phyloP scores from a whole-genome alignment of 208 protist species.

The Trypanosoma brucei region DNA sequence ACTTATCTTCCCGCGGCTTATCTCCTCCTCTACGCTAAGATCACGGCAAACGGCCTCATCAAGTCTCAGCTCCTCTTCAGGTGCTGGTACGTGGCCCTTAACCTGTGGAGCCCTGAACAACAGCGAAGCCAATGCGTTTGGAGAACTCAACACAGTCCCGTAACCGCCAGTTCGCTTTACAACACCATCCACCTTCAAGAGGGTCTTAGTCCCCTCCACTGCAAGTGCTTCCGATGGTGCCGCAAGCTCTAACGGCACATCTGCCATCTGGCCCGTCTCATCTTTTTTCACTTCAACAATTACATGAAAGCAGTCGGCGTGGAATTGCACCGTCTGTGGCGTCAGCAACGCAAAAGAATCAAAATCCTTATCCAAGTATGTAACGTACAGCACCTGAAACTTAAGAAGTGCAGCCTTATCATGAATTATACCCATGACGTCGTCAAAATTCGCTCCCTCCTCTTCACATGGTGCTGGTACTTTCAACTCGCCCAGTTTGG shows the following conservation, averaged over 20 bases:
- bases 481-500: constrained; percentile 1
- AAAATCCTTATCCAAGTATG: constrained; percentile 22
- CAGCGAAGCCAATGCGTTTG: neutral
- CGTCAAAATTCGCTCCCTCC: constrained; percentile 3
- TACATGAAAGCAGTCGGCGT: constrained; percentile 6
- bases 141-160: neutral
- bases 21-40: neutral
- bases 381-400: constrained; percentile 10
- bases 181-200: neutral
- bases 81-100: neutral
- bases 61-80: neutral
- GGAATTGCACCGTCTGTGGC: constrained; percentile 5
- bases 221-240: neutral
- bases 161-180: neutral
- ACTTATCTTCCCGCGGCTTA: neutral
- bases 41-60: neutral
- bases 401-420: constrained; percentile 5
- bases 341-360: constrained; percentile 18
- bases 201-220: neutral
- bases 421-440: constrained; percentile 11
- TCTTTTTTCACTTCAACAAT: constrained; percentile 3
- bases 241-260: neutral
- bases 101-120: constrained; percentile 1
- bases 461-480: constrained; percentile 1
- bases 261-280: neutral